phyloP scores from a whole-genome alignment of 495 filamentous ascomycete species.

The Chaetomium tenue region DNA sequence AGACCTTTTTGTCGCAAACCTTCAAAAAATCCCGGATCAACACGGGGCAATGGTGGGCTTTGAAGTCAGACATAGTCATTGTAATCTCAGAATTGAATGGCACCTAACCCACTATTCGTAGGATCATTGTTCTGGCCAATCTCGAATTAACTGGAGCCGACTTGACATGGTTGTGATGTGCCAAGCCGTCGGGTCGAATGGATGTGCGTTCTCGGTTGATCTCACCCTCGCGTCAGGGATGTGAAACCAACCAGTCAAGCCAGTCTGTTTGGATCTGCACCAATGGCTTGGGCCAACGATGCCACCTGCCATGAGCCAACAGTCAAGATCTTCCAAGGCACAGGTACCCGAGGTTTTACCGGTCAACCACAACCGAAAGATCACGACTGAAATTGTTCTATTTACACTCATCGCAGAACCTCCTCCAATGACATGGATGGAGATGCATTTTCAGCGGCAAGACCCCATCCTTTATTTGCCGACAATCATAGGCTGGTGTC shows the following conservation, averaged over 20 bases:
- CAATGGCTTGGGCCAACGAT: background rate
- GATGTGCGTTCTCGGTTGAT: background rate
- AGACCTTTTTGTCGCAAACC: background rate
- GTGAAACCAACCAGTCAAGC: slow-evolving; percentile 3
- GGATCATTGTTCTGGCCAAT: background rate
- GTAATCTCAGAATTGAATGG: no score
- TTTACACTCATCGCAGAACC: no score
- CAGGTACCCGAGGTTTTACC: no score
- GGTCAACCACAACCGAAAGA: no score
- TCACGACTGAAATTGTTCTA: no score
- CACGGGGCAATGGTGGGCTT: background rate
- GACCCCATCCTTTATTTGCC: no score
- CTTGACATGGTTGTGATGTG: background rate
- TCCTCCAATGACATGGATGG: no score
- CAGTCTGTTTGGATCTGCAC: background rate
- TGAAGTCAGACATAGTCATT: background rate
- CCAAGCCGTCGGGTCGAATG: background rate
- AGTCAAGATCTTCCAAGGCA: no score
- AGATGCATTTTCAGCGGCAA: no score
- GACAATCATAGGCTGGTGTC: no score
- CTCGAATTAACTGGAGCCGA: background rate
- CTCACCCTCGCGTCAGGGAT: background rate
- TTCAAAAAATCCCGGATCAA: background rate
- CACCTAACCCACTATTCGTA: background rate
- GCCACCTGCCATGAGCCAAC: no score